Evolutionary conservation across 2,329 filamentous ascomycete genomes (phyloP).

Genomic region (Teratosphaeria nubilosa): DNA sequence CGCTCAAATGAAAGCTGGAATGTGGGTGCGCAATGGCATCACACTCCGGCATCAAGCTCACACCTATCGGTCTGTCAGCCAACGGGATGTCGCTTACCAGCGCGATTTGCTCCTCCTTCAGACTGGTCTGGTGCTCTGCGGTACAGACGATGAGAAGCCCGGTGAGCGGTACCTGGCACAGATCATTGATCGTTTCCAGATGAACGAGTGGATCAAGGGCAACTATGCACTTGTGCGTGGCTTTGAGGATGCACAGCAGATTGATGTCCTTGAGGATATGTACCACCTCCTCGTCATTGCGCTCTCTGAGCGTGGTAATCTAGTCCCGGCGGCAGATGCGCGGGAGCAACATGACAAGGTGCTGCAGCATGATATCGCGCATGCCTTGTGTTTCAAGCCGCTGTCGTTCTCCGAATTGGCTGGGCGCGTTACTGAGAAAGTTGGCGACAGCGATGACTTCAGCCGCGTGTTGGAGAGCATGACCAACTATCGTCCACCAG

Average conservation of each 20-base stretch:
- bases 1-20: conserved; percentile 93
- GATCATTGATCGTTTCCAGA: conserved; percentile 82
- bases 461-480: conserved; percentile 75
- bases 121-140: conserved; percentile 76
- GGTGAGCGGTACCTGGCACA: conserved; percentile 62
- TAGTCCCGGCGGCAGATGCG: conserved; percentile 60
- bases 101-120: conserved; percentile 91
- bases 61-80: conserved; percentile 80
- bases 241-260: conserved; percentile 76
- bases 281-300: conserved; percentile 86
- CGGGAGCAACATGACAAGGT: conserved; percentile 53
- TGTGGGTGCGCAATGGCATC: conserved; percentile 98
- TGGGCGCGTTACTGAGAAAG: conserved; percentile 74
- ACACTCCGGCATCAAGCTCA: conserved; percentile 91
- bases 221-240: conserved; percentile 63
- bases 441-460: conserved; percentile 82
- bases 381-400: conserved; percentile 92
- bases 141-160: conserved; percentile 51
- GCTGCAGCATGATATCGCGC: conserved; percentile 80
- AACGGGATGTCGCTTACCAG: conserved; percentile 87
- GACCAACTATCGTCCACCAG: conserved; percentile 79
- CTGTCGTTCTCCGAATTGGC: conserved; percentile 89
- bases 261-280: conserved; percentile 94
- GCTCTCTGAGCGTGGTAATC: conserved; percentile 74
- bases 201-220: conserved; percentile 78